Conservation (phyloP, 208 protist species). For the Crithidia mellificae region DNA sequence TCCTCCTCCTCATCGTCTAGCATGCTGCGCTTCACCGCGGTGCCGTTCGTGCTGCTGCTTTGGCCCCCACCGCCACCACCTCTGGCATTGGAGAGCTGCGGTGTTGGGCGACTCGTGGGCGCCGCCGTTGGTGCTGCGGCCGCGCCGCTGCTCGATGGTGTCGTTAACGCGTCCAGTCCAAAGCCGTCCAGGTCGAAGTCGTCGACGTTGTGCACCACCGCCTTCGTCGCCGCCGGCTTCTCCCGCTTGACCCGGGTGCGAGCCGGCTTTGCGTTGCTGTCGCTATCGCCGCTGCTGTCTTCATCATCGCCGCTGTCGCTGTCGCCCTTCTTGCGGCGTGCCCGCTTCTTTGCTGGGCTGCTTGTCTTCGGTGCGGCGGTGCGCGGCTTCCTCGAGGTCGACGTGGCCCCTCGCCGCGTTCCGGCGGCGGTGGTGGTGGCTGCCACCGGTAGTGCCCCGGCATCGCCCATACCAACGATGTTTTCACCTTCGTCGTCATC, state of each 20-base stretch:
- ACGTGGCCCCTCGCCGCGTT: neutral
- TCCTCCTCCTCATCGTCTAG: slow-evolving; percentile 30
- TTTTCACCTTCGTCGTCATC: slow-evolving; percentile 31
- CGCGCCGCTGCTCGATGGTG: neutral
- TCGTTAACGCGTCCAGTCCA: slow-evolving; percentile 67
- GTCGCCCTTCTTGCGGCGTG: slow-evolving; percentile 12
- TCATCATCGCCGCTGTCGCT: slow-evolving; percentile 31
- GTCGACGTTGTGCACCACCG: slow-evolving; percentile 19
- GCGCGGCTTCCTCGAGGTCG: slow-evolving; percentile 6
- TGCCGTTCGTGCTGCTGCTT: slow-evolving; percentile 1
- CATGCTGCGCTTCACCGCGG: too few relatives aligned
- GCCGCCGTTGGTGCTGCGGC: neutral
- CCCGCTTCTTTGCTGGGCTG: slow-evolving; percentile 19
- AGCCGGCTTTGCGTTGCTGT: slow-evolving; percentile 16
- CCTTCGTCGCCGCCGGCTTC: slow-evolving; percentile 2
- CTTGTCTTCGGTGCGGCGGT: slow-evolving; percentile 20
- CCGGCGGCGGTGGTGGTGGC: neutral
- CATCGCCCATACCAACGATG: slow-evolving; percentile 50
- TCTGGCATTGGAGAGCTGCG: neutral
- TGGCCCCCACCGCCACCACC: too few relatives aligned
- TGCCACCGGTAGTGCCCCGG: slow-evolving; percentile 22
- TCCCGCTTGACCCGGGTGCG: slow-evolving; percentile 19
- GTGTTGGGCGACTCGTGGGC: neutral
- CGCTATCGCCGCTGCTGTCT: neutral
- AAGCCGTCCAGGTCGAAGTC: slow-evolving; percentile 82